Base-by-base conservation (phyloP, 2,329 filamentous ascomycete species). In the Ophiocordyceps camponoti-saundersi region DNA sequence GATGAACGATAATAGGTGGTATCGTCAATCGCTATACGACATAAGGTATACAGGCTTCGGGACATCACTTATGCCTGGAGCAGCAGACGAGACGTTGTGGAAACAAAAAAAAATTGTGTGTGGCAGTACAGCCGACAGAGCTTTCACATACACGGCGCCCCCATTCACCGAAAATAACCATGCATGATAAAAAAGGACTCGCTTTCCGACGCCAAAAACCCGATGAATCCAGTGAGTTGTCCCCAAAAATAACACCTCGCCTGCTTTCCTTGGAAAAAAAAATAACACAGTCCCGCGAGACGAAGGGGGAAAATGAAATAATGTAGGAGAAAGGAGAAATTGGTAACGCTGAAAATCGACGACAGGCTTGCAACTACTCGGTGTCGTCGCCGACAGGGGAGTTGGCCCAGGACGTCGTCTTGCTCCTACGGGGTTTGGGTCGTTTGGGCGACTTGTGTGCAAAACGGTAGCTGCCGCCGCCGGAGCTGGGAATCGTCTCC, bases 401-500 rank as follows among this genome's bases (percentile, higher is more conserved):
- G n/a, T 57, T 59, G 22, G 58, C 56, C 46, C 58, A 51, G 5
- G 34, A 39, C 34, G 34, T 18, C 34, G 41, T 56, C 53, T 55
- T 62, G 44, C 51, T 54, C 47, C 57, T 60, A 6, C 53, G 52
- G 10, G 62, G 58, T 47, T 51, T 57, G 46, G 55, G 56, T 40
- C 57, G 57, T 47, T 56, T 64, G 11, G 53, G 59, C 16, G 55
- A 54, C 32, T 57, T 55, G 40, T 56, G 61, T 16, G 58, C 59
- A 44, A 56, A 53, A 21, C 56, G 56, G 42, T 54, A 59, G 48
- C 54, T 56, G 29, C 53, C 51, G 34, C 52, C 52, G 22, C 58
- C 57, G 39, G 64, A 65, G 57, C 69, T 70, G 45, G 61, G 49
- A 18, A 72, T 72, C 11, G 70, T 72, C 48, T 68, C 63, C 34